Evolutionary conservation across 2,329 filamentous ascomycete species (phyloP), one percentile per base, ranked within the genome.

Genomic region (Coniochaeta hoffmannii): DNA sequence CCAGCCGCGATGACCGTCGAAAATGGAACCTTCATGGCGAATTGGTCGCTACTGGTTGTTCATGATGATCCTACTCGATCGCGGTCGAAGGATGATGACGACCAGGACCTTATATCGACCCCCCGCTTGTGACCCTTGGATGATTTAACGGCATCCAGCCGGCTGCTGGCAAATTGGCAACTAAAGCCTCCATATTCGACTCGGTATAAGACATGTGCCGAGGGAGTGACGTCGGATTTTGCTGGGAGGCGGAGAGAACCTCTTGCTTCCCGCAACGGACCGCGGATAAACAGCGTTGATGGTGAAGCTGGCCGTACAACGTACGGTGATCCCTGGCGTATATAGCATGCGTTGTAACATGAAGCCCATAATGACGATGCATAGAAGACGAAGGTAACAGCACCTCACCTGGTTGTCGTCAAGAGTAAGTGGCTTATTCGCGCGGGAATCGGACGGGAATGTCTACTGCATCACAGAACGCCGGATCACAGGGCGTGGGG

Each of bases 151-250:
- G 36, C 36, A 41, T 24, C 2, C 41, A 26, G 41, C 15, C 22
- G 41, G 41, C 41, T 46, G 41, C 41, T 28, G 22, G 22, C 19
- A 46, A 46, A 46, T 46, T 46, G 41, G 24, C 41, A 7, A 26
- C 41, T 46, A 46, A 46, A 46, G 41, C 19, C 6, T 15, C 41
- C 41, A 46, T 46, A 46, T 28, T 24, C 41, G 41, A 46, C 41
- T 46, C 41, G 41, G 41, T 46, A 46, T 46, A 46, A 46, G 41
- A 28, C 3, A 46, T 46, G n/a, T 46, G 41, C 41, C 41, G 41
- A 46, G 24, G 24, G 15, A 11, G 41, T 46, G 19, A 46, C 41
- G 41, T 46, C 41, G 41, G 24, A 26, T 46, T 15, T 46, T 17
- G 10, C n/a, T 19, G n/a, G 26, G 19, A 46, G 12, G 41, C 26